Percentiles rank a stretch among this genome's conserved stretches.
phyloP scores from a whole-genome alignment of 371 early-diverging fungal genomes.

The Zychaea mexicana region DNA sequence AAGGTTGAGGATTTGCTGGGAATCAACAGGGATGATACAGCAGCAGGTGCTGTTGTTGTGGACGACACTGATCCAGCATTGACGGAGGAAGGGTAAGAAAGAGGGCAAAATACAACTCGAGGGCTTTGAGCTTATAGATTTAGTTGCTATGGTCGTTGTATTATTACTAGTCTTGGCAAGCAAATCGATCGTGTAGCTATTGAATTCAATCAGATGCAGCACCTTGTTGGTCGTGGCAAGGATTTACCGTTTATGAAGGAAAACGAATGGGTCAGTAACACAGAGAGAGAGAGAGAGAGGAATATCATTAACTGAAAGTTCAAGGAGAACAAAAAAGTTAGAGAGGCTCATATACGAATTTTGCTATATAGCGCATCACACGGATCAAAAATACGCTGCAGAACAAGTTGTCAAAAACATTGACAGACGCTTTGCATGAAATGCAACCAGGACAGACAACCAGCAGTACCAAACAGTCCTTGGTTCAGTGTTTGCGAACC shows the following conservation, averaged over 20 bases:
- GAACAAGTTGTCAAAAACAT: slow-evolving; percentile 52
- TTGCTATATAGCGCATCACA: slow-evolving; percentile 66
- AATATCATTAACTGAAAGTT: too few species aligned
- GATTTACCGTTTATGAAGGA: slow-evolving; percentile 71
- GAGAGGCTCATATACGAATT: not conserved
- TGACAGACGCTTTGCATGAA: slow-evolving; percentile 48
- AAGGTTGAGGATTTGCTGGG: slow-evolving; percentile 76
- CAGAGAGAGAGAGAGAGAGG: too few species aligned
- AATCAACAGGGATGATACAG: slow-evolving; percentile 44
- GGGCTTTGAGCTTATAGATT: too few species aligned
- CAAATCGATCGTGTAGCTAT: slow-evolving; percentile 86
- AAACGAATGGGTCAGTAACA: slow-evolving; percentile 70
- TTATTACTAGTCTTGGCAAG: slow-evolving; percentile 49
- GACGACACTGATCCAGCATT: not conserved
- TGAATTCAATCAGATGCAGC: slow-evolving; percentile 85
- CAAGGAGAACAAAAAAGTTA: not conserved
- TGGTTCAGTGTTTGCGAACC: slow-evolving; percentile 72
- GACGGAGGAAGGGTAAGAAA: not conserved
- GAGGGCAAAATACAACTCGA: too few species aligned
- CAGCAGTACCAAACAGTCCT: slow-evolving; percentile 50
- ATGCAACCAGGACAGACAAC: slow-evolving; percentile 44
- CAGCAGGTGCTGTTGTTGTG: not conserved
- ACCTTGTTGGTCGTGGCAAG: slow-evolving; percentile 70
- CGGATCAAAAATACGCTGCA: slow-evolving; percentile 76
- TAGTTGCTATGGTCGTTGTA: too few species aligned